Base-by-base conservation (phyloP, 129 eudicot species). In the Calendula officinalis region DNA sequence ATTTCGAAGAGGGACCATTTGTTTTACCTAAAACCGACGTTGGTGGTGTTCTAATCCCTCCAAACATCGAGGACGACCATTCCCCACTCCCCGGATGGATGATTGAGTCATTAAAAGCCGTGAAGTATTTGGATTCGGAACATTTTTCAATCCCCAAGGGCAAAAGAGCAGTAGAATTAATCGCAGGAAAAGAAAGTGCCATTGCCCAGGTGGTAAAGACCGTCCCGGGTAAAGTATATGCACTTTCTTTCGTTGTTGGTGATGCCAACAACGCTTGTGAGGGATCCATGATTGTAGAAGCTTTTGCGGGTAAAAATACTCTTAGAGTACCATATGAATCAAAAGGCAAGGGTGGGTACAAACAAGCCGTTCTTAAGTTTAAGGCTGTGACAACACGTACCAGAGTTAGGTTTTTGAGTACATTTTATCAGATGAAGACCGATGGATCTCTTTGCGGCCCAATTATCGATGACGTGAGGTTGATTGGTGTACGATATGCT, bases 1-100 rank as follows among this genome's bases (percentile, higher is more conserved):
- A 86, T 75, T 94, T 94, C 40, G 99, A 90, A 73, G 90, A 88
- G 67, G 99, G 99, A 47, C 97, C 99, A 22, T 94, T 70, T 49
- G 86, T 94, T n/a, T 74, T 89, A 60, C 89, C 88, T 6, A 89
- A 78, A 48, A 75, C 95, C 16, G 49, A 79, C 2, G 67, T 70
- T 22, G 77, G 87, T 67, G 97, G 99, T 6, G 95, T 84, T 56
- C 76, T 94, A 34, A 81, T 86, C 74, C 97, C 99, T 12, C 95
- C 99, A 11, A 82, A 81, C 82, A 75, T 88, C 11, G 97, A 94
- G 77, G 99, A 94, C 42, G 95, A 77, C 36, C 92, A 89, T 64
- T 94, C 97, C 36, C 97, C 97, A 1, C 62, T 89, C 16, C 92
- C 88, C 7, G 95, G 95, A 16, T 94, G 99, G 99, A 86, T 83